These are phyloP conservation scores for Pneumocystis carinii DNA, from an alignment of 1,139 yeast species.

Conservation along the genomic window DNA sequence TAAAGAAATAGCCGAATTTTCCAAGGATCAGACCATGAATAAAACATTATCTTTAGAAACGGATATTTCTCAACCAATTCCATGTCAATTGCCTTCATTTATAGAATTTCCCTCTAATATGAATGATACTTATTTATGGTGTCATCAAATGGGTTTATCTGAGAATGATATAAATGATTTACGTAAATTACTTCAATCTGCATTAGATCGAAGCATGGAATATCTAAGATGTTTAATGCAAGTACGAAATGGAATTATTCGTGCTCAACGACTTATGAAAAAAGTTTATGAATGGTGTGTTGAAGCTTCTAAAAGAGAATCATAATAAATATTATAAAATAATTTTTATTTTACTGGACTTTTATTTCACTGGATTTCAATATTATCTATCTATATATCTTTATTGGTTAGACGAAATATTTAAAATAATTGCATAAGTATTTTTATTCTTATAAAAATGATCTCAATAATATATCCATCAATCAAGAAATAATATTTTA, in stretches of 20 bases:
- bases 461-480: too few species aligned
- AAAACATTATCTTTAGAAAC: not conserved
- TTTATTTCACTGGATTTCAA: too few species aligned
- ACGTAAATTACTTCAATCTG: conserved; percentile 9
- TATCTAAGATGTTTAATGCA: conserved; percentile 8
- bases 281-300: conserved; percentile 8
- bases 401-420: too few species aligned
- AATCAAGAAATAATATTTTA: too few species aligned
- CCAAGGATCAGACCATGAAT: not conserved
- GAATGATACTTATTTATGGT: not conserved
- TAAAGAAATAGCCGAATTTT: not conserved
- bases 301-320: conserved; percentile 1
- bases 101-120: not conserved
- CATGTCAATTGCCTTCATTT: not conserved
- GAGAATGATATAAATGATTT: conserved; percentile 8
- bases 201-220: conserved; percentile 11
- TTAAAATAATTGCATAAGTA: too few species aligned
- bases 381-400: too few species aligned
- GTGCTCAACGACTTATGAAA: conserved; percentile 6
- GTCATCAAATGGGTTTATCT: conserved; percentile 8
- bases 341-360: too few species aligned
- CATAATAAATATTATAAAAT: not conserved
- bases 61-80: not conserved
- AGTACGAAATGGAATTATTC: conserved; percentile 7
- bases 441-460: too few species aligned